Conservation (phyloP, 768 basidiomycete genomes). For the Cystobasidium tubakii region DNA sequence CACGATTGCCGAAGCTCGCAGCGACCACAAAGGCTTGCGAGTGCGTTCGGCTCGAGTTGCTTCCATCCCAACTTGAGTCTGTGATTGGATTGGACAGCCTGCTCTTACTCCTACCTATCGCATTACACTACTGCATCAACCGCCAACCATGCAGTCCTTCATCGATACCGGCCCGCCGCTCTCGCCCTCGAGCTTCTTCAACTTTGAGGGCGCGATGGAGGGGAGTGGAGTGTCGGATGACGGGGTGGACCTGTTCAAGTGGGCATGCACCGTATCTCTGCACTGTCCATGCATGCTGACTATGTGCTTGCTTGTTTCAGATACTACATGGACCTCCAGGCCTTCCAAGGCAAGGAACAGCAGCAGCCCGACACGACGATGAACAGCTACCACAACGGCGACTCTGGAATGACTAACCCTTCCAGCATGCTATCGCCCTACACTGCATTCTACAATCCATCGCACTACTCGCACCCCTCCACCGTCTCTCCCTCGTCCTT, state of each 20-base stretch:
- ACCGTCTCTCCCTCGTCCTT: not conserved
- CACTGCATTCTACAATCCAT: slow-evolving; percentile 3
- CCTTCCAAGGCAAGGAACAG: slow-evolving; percentile 1
- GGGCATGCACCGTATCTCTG: not conserved
- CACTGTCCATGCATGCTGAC: not conserved
- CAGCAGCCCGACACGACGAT: not conserved
- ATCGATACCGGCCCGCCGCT: not conserved
- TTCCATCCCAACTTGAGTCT: too few relatives aligned
- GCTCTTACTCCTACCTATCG: too few relatives aligned
- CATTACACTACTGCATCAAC: too few relatives aligned
- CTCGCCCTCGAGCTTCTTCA: slow-evolving; percentile 3
- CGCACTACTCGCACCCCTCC: not conserved
- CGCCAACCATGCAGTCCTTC: slow-evolving; percentile 4
- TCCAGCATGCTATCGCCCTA: not conserved
- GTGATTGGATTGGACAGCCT: too few relatives aligned
- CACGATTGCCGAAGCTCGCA: too few relatives aligned
- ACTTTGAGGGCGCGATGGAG: slow-evolving; percentile 7
- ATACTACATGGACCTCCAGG: slow-evolving; percentile 27
- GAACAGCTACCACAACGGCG: not conserved
- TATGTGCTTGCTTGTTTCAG: not conserved
- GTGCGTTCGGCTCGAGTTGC: too few relatives aligned
- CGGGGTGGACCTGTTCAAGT: slow-evolving; percentile 19
- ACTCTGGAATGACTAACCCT: not conserved
- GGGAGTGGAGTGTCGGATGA: not conserved
- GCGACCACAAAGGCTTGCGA: too few relatives aligned